phyloP scores from a whole-genome alignment of 495 filamentous ascomycete genomes.

The Tuber melanosporum region DNA sequence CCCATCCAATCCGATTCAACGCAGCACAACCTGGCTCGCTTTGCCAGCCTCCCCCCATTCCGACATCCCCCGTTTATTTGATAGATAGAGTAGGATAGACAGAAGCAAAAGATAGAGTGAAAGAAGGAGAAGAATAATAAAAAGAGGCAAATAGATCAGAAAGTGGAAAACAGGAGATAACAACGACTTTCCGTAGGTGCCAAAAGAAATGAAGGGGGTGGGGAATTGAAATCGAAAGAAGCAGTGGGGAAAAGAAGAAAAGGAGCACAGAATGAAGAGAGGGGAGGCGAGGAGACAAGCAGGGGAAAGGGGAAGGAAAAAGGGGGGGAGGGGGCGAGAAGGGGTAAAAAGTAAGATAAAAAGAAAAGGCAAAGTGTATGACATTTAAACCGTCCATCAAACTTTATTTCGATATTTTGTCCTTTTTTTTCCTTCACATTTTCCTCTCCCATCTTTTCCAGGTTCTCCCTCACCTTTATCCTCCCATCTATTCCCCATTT shows the following conservation, averaged over 20 bases:
- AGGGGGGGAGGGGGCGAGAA: not conserved
- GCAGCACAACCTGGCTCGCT: not conserved
- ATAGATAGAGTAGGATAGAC: not conserved
- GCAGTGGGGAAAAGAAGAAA: not conserved
- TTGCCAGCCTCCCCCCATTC: not conserved
- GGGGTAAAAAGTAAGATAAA: constrained; percentile 12
- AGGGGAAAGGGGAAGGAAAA: not conserved
- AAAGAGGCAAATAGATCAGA: not conserved
- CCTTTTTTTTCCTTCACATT: constrained; percentile 20
- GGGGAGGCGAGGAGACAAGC: not conserved
- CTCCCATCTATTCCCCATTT: not conserved
- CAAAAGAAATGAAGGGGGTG: not conserved
- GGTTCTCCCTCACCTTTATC: not conserved
- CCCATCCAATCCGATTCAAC: not conserved
- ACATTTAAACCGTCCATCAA: constrained; percentile 11
- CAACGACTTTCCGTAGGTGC: not conserved
- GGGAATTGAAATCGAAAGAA: not conserved
- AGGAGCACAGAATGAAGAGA: not conserved
- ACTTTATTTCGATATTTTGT: constrained; percentile 16
- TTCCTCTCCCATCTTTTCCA: constrained; percentile 24
- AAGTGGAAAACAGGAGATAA: not conserved
- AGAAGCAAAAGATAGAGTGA: not conserved
- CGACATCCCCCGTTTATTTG: not conserved
- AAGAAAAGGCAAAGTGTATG: constrained; percentile 6
- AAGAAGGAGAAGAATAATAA: not conserved